These are phyloP conservation scores for Rosellinia necatrix DNA, from an alignment of 2,329 filamentous ascomycete genomes.

Conservation along the genomic window DNA sequence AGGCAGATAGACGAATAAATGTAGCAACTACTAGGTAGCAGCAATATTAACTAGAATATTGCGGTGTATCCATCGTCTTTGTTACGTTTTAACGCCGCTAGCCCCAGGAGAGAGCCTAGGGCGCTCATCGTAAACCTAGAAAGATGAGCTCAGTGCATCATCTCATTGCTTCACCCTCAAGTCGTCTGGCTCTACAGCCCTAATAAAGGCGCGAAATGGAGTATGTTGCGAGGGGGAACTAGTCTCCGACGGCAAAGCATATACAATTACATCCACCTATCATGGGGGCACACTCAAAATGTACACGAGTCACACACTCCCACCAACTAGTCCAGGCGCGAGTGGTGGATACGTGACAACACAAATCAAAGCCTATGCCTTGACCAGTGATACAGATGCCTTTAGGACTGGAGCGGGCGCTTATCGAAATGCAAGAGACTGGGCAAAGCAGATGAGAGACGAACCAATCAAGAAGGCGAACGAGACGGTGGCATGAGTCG, in stretches of 20 bases:
- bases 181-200: too few species aligned
- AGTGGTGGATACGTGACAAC: conserved; percentile 5
- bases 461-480: conserved; percentile 12
- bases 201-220: too few species aligned
- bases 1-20: too few species aligned
- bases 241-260: conserved; percentile 8
- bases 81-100: too few species aligned
- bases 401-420: conserved; percentile 7
- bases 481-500: too few species aligned
- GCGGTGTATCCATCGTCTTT: too few species aligned
- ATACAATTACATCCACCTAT: conserved; percentile 19
- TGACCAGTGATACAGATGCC: neutral
- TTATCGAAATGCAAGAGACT: conserved; percentile 18
- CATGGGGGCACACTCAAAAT: neutral
- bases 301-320: conserved; percentile 5
- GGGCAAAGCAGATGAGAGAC: conserved; percentile 13
- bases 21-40: too few species aligned
- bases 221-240: conserved; percentile 26
- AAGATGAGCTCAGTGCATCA: too few species aligned
- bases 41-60: too few species aligned
- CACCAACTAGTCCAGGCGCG: neutral
- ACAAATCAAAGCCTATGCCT: neutral
- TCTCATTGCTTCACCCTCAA: too few species aligned
- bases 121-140: too few species aligned
- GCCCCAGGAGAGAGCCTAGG: too few species aligned